Evolutionary conservation across 192 early-diverging fungal species (phyloP).

Genomic region (Pilaira anomala): DNA sequence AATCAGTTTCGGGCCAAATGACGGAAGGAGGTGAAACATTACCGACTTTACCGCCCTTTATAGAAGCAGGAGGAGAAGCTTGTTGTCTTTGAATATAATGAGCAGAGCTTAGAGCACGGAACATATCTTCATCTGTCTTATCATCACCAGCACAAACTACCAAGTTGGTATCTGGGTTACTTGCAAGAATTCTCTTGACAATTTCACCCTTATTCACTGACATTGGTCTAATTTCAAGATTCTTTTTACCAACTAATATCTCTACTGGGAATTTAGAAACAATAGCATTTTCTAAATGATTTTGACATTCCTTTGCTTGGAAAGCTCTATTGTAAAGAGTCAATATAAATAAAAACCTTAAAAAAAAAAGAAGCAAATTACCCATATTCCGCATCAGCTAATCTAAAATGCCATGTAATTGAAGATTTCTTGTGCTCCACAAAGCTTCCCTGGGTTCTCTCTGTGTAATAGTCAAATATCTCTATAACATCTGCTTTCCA

Average conservation of each 20-base stretch:
- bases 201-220: slow-evolving; percentile 98
- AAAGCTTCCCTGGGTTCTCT: slow-evolving; percentile 91
- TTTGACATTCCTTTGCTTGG: slow-evolving; percentile 97
- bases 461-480: slow-evolving; percentile 94
- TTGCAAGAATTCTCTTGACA: slow-evolving; percentile 77
- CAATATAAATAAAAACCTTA: background rate
- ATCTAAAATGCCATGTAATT: slow-evolving; percentile 97
- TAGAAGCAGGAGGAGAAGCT: background rate
- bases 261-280: slow-evolving; percentile 91
- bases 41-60: background rate
- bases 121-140: slow-evolving; percentile 99
- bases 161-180: slow-evolving; percentile 74
- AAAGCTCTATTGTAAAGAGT: slow-evolving; percentile 48
- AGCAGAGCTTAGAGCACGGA: slow-evolving; percentile 36
- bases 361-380: background rate
- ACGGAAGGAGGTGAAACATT: background rate
- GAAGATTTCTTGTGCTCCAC: slow-evolving; percentile 91
- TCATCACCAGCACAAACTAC: slow-evolving; percentile 97
- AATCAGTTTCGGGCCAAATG: background rate
- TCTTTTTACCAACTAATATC: slow-evolving; percentile 96
- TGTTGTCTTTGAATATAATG: background rate
- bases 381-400: slow-evolving; percentile 93
- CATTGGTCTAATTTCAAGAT: slow-evolving; percentile 90
- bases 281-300: slow-evolving; percentile 88
- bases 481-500: slow-evolving; percentile 94